These are phyloP conservation scores for Penicillium bialowiezense DNA, from an alignment of 495 filamentous ascomycete genomes.

Conservation along the genomic window DNA sequence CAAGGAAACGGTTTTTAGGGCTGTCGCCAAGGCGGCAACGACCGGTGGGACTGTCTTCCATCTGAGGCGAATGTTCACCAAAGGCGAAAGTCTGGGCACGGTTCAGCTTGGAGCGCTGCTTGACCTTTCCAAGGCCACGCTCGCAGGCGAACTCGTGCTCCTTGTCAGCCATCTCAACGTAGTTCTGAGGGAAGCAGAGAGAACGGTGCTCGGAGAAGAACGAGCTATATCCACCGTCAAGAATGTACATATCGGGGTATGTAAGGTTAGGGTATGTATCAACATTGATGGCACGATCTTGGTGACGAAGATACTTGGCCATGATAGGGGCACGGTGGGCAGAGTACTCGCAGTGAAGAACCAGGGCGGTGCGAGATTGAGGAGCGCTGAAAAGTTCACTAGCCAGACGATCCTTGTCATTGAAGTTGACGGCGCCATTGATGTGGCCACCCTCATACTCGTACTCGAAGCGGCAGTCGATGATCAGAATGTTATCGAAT, in stretches of 20 bases:
- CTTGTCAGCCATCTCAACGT: slow-evolving; percentile 90
- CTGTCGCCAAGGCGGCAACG: slow-evolving; percentile 47
- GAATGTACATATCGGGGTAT: slow-evolving; percentile 94
- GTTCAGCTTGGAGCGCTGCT: slow-evolving; percentile 75
- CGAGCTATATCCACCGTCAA: slow-evolving; percentile 91
- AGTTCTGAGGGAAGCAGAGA: slow-evolving; percentile 88
- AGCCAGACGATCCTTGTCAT: slow-evolving; percentile 86
- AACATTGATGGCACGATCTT: slow-evolving; percentile 79
- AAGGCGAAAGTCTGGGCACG: slow-evolving; percentile 95
- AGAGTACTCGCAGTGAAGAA: slow-evolving; percentile 98
- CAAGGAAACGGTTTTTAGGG: slow-evolving; percentile 32
- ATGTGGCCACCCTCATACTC: slow-evolving; percentile 98
- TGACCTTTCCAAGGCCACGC: slow-evolving; percentile 85
- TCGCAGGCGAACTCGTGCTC: slow-evolving; percentile 90
- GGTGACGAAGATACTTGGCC: slow-evolving; percentile 72
- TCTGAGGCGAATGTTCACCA: slow-evolving; percentile 61
- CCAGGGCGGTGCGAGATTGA: slow-evolving; percentile 69
- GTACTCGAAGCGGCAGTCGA: slow-evolving; percentile 98
- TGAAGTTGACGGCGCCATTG: slow-evolving; percentile 86
- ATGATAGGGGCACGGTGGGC: slow-evolving; percentile 96
- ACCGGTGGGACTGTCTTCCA: slow-evolving; percentile 80
- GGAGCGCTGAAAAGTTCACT: slow-evolving; percentile 69
- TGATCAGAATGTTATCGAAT: slow-evolving; percentile 75
- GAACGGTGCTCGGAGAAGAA: slow-evolving; percentile 78
- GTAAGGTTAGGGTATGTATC: slow-evolving; percentile 81